Evolutionary conservation across 2,329 filamentous ascomycete genomes (phyloP).

Genomic region (Hypoxylon sp.): DNA sequence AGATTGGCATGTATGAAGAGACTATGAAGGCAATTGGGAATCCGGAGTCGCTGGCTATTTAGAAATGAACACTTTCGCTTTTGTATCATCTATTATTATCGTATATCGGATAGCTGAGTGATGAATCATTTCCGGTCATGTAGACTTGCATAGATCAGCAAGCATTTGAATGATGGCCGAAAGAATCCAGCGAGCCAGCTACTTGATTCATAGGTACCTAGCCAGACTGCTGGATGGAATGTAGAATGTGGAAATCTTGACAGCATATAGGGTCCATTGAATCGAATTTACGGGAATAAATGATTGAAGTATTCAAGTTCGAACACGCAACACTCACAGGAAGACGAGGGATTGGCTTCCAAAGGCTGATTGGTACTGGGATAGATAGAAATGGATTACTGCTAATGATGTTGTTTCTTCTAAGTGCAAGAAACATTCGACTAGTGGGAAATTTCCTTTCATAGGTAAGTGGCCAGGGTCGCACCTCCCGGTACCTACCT

Average conservation of each 20-base stretch:
- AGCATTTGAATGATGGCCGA: neutral
- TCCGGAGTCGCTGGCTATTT: conserved; percentile 5
- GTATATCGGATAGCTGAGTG: neutral
- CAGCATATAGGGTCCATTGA: too few species aligned
- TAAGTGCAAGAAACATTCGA: too few species aligned
- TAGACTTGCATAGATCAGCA: neutral
- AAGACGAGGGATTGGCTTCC: neutral
- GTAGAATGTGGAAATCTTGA: neutral
- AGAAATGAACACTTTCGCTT: neutral
- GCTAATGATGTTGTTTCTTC: too few species aligned
- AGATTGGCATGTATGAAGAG: conserved; percentile 58
- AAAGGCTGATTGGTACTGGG: too few species aligned
- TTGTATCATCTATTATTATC: neutral
- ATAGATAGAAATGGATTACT: too few species aligned
- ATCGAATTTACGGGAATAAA: neutral
- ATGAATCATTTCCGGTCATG: neutral
- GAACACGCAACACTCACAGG: neutral
- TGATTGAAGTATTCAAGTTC: neutral
- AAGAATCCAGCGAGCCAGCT: neutral
- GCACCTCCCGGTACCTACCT: too few species aligned
- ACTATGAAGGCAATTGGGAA: conserved; percentile 2
- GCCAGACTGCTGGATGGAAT: neutral
- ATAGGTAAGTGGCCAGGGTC: too few species aligned
- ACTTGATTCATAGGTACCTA: neutral
- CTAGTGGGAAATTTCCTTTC: too few species aligned